Evolutionary conservation across 73 alveolate species (phyloP), one percentile per base, ranked within the genome.

Genomic region (Paramecium caudatum): DNA sequence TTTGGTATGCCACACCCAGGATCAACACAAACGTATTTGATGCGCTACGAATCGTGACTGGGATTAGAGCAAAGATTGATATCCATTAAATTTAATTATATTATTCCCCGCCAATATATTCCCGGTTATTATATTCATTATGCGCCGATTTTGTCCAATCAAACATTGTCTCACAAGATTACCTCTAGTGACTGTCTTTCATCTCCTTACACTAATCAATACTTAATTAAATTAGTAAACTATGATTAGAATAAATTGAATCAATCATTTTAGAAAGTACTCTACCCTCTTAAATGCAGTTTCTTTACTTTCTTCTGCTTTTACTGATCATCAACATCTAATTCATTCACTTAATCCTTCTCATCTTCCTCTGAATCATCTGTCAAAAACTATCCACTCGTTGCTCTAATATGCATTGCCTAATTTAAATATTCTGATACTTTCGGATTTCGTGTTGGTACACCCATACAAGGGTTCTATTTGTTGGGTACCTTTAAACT

Each of bases 221-320:
- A n/a, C n/a, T n/a, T n/a, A n/a, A n/a, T n/a, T n/a, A n/a, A n/a
- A n/a, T n/a, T n/a, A n/a, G n/a, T n/a, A n/a, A n/a, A n/a, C n/a
- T n/a, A n/a, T n/a, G n/a, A n/a, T n/a, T n/a, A n/a, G n/a, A n/a
- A n/a, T n/a, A n/a, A n/a, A n/a, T n/a, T n/a, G n/a, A n/a, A n/a
- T n/a, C n/a, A n/a, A n/a, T n/a, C n/a, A n/a, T n/a, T n/a, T n/a
- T 74, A 41, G 55, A 74, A 74, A 15, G 88, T 74, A 21, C 88
- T 74, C 43, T 74, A 21, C 3, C 16, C 88, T 37, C 88, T 36
- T 17, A 19, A 34, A 23, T 74, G 88, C 17, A 19, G 33, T 10
- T 15, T 36, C 9, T 32, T 37, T 7, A 3, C 3, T 45, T 74
- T 74, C 32, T 74, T 74, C 21, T 74, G 36, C 9, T 65, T 37